Percentiles rank a stretch among this genome's conserved stretches.
Evolutionary conservation across 2,329 filamentous ascomycete genomes (phyloP).

Genomic region (Ceratocystis alfenasii): DNA sequence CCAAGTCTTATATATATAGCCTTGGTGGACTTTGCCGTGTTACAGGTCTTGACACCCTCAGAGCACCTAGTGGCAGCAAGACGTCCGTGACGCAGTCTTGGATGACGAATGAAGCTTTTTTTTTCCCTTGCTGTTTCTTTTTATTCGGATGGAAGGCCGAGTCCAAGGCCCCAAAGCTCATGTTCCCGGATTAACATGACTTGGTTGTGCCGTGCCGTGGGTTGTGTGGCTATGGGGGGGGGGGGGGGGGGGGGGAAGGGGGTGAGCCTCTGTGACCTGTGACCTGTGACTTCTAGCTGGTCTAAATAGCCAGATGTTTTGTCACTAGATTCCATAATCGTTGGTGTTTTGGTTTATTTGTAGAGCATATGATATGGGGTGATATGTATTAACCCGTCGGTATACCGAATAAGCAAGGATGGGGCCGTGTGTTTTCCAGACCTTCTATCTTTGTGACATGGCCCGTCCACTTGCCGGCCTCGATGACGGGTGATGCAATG

Average conservation of each 20-base stretch:
- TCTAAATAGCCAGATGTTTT: background rate
- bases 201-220: background rate
- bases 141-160: background rate
- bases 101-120: background rate
- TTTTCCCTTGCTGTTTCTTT: slow-evolving; percentile 15
- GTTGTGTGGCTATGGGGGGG: background rate
- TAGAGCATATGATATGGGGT: background rate
- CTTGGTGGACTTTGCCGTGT: slow-evolving; percentile 3
- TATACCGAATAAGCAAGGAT: background rate
- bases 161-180: background rate
- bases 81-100: slow-evolving; percentile 2
- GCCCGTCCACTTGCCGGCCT: background rate
- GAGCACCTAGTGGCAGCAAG: background rate
- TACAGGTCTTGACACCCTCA: slow-evolving; percentile 11
- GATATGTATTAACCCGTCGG: background rate
- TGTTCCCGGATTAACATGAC: background rate
- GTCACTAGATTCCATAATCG: background rate
- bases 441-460: background rate
- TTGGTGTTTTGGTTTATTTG: background rate
- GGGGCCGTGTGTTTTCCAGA: background rate
- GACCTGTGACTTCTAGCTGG: background rate
- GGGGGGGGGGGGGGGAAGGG: background rate
- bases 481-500: background rate
- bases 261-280: background rate
- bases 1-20: background rate